Base-by-base conservation (phyloP, 1,284 basidiomycete species). In the Microbotryum intermedium region DNA sequence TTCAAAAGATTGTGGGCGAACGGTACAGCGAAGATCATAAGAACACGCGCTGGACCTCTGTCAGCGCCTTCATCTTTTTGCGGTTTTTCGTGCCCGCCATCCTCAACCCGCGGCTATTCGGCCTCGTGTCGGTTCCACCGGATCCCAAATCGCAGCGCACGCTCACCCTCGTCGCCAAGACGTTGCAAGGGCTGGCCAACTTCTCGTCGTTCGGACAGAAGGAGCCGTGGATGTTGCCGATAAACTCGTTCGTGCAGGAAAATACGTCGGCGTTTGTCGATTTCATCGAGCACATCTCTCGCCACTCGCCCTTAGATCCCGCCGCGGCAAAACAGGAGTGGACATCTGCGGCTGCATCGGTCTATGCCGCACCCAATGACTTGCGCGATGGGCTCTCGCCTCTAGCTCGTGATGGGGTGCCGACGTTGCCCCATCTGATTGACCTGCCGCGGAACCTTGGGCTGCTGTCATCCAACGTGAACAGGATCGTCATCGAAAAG, bases 11-110 rank as follows among this genome's bases (percentile, higher is more conserved):
- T 50, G 86, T 90, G 1, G 85, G 86, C 71, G 76, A 74, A 76
- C 52, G 81, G 79, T 67, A 77, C 76, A 53, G 80, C 84, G 61
- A 60, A 47, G 68, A 68, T 10, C 55, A 63, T 43, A 58, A 59
- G 53, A 69, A 72, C 46, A 76, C 88, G 46, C 84, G 82, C 39
- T 84, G 81, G 80, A 87, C 89, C 72, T 84, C 85, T 69, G 86
- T 90, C 48, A 87, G 86, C 46, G 88, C 88, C 0, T 90, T 90
- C 72, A 83, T 85, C 70, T 90, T 90, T 73, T 78, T 90, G 43
- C 82, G 88, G 50, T 88, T 91, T 74, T 84, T 91, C 62, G 69
- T 70, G 25, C 71, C 71, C 20, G 71, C 71, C 28, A 65, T 72
- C 42, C 66, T 72, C 53, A 70, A 71, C 29, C 71, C 71, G 3